These are phyloP conservation scores for Eucommia ulmoides DNA, from an alignment of 257 asterid species.

Conservation along the genomic window DNA sequence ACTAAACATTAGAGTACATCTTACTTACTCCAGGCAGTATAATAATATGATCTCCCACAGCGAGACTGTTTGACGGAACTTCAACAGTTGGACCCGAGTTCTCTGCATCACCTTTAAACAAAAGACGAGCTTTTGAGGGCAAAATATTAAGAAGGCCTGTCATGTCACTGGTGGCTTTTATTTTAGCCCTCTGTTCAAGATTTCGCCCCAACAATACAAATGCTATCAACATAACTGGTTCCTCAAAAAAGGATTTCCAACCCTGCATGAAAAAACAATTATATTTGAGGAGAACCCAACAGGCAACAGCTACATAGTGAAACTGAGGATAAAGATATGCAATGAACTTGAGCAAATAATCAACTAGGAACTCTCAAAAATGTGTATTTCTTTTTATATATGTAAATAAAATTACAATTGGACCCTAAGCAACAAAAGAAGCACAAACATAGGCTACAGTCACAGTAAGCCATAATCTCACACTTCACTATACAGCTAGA, in stretches of 20 bases:
- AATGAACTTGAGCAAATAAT: no score
- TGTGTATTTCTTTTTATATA: no score
- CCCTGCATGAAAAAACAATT: conserved; percentile 53
- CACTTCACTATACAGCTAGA: no score
- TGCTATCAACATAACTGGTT: conserved; percentile 97
- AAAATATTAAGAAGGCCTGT: conserved; percentile 76
- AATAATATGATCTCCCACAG: conserved; percentile 86
- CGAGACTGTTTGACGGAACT: conserved; percentile 75
- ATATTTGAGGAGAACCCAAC: no score
- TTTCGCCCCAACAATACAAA: conserved; percentile 92
- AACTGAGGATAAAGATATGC: no score
- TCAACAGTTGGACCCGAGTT: conserved; percentile 57
- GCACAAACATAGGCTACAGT: no score
- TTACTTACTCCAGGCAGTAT: conserved; percentile 94
- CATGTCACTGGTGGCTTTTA: conserved; percentile 95
- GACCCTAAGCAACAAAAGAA: no score
- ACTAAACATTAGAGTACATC: conserved; percentile 3
- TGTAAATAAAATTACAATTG: no score
- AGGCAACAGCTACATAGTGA: no score
- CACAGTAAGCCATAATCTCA: no score
- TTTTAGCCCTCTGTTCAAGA: conserved; percentile 97
- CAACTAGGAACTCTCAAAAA: no score
- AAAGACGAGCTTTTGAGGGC: conserved; percentile 97
- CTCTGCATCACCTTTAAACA: conserved; percentile 42
- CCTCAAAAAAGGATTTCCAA: conserved; percentile 96